Conservation (phyloP, 2,329 filamentous ascomycete genomes). For the Alternaria postmessia region DNA sequence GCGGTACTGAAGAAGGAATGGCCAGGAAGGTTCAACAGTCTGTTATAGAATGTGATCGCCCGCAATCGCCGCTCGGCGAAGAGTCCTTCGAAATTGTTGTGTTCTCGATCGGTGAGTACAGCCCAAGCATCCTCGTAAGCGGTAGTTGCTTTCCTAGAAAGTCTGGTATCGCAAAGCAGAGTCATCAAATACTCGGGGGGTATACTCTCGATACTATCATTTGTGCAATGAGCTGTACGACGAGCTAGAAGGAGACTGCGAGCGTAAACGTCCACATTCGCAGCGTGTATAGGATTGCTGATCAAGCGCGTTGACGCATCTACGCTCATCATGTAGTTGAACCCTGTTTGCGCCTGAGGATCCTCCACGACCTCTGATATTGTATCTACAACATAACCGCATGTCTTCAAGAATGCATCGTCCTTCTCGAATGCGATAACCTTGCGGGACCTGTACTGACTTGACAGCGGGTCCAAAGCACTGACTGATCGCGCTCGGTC, state of each 20-base stretch:
- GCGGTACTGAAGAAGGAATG: not conserved
- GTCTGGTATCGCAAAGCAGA: not conserved
- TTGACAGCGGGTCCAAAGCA: accelerated
- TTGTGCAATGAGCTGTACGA: accelerated
- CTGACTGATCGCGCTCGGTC: accelerated
- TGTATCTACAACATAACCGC: not conserved
- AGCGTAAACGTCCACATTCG: too few relatives aligned
- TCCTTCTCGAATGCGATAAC: not conserved
- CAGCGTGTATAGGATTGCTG: too few relatives aligned
- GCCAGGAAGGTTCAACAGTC: not conserved
- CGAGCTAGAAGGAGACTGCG: not conserved
- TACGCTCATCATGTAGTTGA: too few relatives aligned
- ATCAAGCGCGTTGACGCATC: too few relatives aligned
- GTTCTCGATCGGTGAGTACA: not conserved
- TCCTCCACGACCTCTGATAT: not conserved
- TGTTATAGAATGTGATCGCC: not conserved
- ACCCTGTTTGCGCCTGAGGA: too few relatives aligned
- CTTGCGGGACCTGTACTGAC: accelerated
- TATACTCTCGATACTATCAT: accelerated
- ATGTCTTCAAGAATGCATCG: not conserved
- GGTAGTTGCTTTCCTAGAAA: not conserved
- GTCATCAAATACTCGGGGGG: not conserved
- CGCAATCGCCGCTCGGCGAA: not conserved
- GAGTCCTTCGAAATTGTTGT: accelerated
- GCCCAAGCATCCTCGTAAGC: not conserved